phyloP scores from a whole-genome alignment of 106 monocot genomes.

The Acorus calamus region DNA sequence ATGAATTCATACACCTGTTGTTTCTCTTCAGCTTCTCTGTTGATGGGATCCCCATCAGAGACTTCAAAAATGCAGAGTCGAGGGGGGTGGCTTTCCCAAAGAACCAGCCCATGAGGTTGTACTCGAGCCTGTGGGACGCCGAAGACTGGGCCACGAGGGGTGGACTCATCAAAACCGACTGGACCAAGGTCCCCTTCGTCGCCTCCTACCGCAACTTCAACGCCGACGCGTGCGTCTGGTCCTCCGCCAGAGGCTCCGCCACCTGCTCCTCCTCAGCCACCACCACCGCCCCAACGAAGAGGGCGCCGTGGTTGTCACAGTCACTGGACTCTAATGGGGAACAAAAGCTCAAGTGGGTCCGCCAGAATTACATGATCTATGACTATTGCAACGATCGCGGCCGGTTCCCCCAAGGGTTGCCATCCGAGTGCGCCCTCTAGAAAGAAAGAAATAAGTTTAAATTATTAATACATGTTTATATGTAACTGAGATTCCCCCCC shows the following conservation, averaged over 20 bases:
- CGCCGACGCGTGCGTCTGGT: slow-evolving; percentile 1
- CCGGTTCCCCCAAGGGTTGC: slow-evolving; percentile 5
- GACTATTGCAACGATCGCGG: slow-evolving; percentile 6
- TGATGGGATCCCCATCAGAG: slow-evolving; percentile 6
- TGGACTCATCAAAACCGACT: slow-evolving; percentile 7
- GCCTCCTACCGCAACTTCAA: neutral
- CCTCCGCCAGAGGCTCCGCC: neutral
- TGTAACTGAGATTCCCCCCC: too few species aligned
- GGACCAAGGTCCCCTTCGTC: slow-evolving; percentile 5
- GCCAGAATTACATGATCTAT: slow-evolving; percentile 10
- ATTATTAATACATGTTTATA: too few species aligned
- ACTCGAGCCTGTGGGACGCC: slow-evolving; percentile 8
- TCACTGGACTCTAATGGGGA: neutral
- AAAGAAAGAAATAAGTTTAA: too few species aligned
- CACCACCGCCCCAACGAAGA: neutral
- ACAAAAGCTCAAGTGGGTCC: slow-evolving; percentile 8
- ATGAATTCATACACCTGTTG: too few species aligned
- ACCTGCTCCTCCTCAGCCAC: neutral
- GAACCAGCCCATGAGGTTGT: slow-evolving; percentile 12
- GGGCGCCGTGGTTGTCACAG: neutral
- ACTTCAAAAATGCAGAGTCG: slow-evolving; percentile 1
- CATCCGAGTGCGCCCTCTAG: neutral
- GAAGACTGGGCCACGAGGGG: slow-evolving; percentile 15
- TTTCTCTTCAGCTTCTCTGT: slow-evolving; percentile 3
- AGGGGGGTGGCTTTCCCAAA: slow-evolving; percentile 4